Conservation (phyloP, 2,329 filamentous ascomycete species). For the Camillea tinctor region DNA sequence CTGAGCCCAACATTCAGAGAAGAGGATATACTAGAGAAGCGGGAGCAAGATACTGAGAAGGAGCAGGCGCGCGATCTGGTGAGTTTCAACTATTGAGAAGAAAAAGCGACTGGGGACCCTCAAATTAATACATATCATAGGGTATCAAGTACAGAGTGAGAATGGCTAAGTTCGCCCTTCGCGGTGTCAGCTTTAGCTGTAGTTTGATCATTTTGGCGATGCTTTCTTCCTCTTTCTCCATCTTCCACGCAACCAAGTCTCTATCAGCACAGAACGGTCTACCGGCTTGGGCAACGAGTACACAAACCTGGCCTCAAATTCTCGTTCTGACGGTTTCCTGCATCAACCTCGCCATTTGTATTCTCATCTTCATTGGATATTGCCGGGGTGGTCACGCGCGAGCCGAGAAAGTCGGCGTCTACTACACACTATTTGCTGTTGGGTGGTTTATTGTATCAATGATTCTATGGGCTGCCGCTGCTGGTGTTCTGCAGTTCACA, state of each 20-base stretch:
- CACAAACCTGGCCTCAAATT: conserved; percentile 86
- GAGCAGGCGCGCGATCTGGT: conserved; percentile 86
- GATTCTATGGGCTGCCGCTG: conserved; percentile 87
- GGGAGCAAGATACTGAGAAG: conserved; percentile 77
- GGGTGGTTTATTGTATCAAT: conserved; percentile 92
- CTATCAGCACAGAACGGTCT: conserved; percentile 76
- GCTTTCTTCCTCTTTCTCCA: conserved; percentile 80
- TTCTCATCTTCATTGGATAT: conserved; percentile 81
- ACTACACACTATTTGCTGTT: conserved; percentile 93
- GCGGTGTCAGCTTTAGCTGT: conserved; percentile 95
- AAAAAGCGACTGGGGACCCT: conserved; percentile 22
- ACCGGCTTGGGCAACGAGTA: conserved; percentile 78
- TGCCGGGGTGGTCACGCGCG: conserved; percentile 82
- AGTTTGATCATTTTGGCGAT: conserved; percentile 92
- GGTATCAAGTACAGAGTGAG: conserved; percentile 90
- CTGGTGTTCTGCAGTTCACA: conserved; percentile 77
- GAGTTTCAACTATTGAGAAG: conserved; percentile 41
- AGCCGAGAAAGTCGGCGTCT: conserved; percentile 90
- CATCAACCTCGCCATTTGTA: conserved; percentile 75
- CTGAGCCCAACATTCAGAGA: conserved; percentile 90
- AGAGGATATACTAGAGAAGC: conserved; percentile 83
- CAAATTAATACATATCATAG: conserved; percentile 48
- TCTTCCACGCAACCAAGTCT: conserved; percentile 84
- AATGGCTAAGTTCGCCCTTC: conserved; percentile 91
- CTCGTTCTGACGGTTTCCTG: conserved; percentile 76